Percentiles rank a stretch among this genome's conserved stretches.
Conservation (phyloP, 306 rosid species). For the Clitoria ternatea region DNA sequence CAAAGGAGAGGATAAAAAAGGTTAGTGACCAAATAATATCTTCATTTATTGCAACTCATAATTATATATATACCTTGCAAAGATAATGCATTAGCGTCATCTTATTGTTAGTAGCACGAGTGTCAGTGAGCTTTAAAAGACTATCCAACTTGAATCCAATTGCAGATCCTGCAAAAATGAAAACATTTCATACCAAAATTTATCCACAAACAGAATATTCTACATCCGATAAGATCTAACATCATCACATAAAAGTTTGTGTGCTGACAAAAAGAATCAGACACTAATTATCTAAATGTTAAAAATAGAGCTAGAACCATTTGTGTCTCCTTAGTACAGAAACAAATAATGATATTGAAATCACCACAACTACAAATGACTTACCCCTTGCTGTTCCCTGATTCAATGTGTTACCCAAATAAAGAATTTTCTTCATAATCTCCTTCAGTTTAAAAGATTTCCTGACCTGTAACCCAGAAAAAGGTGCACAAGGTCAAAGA, state of each 20-base stretch:
- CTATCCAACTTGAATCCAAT: slow-evolving; percentile 98
- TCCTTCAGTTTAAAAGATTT: slow-evolving; percentile 77
- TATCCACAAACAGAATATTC: not conserved
- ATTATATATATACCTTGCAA: slow-evolving; percentile 81
- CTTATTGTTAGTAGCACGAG: slow-evolving; percentile 82
- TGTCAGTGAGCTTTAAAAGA: slow-evolving; percentile 88
- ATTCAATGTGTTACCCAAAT: slow-evolving; percentile 87
- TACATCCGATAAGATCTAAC: slow-evolving; percentile 17
- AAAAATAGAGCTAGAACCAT: slow-evolving; percentile 3
- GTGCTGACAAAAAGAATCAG: not conserved
- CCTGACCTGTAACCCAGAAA: slow-evolving; percentile 57
- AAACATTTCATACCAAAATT: slow-evolving; percentile 19
- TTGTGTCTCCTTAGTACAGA: slow-evolving; percentile 12
- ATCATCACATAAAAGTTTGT: slow-evolving; percentile 2
- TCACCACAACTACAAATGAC: slow-evolving; percentile 20
- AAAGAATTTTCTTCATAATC: slow-evolving; percentile 81
- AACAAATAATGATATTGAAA: not conserved
- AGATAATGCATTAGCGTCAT: slow-evolving; percentile 99
- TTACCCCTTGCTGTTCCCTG: slow-evolving; percentile 99
- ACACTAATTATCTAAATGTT: slow-evolving; percentile 1
- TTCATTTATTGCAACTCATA: slow-evolving; percentile 16
- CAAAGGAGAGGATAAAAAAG: not conserved
- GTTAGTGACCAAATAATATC: slow-evolving; percentile 20
- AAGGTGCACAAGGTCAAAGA: slow-evolving; percentile 30
- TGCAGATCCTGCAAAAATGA: slow-evolving; percentile 72